These are phyloP conservation scores for Exsudoporus frostii DNA, from an alignment of 768 basidiomycete species.

Conservation along the genomic window DNA sequence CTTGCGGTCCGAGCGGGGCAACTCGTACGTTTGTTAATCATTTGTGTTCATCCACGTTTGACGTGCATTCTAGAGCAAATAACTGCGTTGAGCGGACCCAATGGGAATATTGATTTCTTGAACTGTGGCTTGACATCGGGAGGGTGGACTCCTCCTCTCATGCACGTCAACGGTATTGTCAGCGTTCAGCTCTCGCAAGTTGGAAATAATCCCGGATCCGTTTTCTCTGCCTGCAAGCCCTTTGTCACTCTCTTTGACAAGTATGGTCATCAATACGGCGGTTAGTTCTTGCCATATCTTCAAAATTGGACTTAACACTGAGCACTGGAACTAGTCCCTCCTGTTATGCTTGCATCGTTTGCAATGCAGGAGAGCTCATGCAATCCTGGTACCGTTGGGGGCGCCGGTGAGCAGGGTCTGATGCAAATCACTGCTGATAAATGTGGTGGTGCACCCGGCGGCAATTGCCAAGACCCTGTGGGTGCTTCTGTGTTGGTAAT, in stretches of 20 bases:
- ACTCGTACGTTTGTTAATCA: conserved; percentile 36
- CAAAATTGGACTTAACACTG: not conserved
- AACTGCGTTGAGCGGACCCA: conserved; percentile 55
- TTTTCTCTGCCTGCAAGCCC: conserved; percentile 57
- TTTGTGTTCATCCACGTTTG: not conserved
- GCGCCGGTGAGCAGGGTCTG: conserved; percentile 78
- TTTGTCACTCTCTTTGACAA: conserved; percentile 57
- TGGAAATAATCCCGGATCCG: conserved; percentile 44
- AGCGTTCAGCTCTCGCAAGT: conserved; percentile 46
- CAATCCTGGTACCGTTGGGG: conserved; percentile 62
- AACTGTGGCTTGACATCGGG: conserved; percentile 66
- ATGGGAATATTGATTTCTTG: conserved; percentile 70
- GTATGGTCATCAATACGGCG: conserved; percentile 44
- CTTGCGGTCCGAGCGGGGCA: conserved; percentile 51
- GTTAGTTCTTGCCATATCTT: conserved; percentile 28
- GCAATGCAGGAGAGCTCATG: conserved; percentile 88
- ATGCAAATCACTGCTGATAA: conserved; percentile 86
- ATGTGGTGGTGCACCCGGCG: conserved; percentile 53
- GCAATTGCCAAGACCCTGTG: conserved; percentile 41
- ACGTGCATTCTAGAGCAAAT: conserved; percentile 39
- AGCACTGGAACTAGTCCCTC: conserved; percentile 45
- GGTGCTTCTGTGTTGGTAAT: conserved; percentile 6
- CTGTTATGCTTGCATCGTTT: conserved; percentile 80
- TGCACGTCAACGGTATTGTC: conserved; percentile 52
- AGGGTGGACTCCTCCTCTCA: conserved; percentile 72